Conservation (phyloP, 2,329 filamentous ascomycete species). For the Penicillium sp. region DNA sequence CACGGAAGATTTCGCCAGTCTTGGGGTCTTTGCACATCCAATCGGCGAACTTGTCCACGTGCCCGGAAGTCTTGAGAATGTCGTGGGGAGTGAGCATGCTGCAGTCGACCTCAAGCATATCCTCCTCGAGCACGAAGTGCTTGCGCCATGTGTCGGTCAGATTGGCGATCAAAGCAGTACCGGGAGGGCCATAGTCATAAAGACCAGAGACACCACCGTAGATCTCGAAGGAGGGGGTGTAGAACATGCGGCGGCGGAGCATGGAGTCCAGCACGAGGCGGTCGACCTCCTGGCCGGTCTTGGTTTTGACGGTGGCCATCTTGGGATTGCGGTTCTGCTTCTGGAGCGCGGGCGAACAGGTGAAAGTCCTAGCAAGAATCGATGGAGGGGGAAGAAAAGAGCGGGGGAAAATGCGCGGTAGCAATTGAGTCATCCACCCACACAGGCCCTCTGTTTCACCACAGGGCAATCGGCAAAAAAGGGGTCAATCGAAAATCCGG, state of each 20-base stretch:
- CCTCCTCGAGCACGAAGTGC: constrained; percentile 88
- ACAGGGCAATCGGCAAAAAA: constrained; percentile 16
- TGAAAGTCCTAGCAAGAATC: constrained; percentile 40
- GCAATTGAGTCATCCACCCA: constrained; percentile 42
- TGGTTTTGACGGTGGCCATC: constrained; percentile 68
- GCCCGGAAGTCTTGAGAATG: constrained; percentile 90
- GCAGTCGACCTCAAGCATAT: constrained; percentile 94
- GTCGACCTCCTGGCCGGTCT: constrained; percentile 88
- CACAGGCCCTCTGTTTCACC: constrained; percentile 24
- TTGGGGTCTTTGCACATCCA: constrained; percentile 99
- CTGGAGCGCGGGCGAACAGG: constrained; percentile 36
- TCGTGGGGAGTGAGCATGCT: constrained; percentile 90
- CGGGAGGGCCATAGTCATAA: constrained; percentile 90
- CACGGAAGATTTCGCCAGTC: constrained; percentile 92
- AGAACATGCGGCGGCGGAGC: constrained; percentile 85
- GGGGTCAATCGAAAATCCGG: neutral
- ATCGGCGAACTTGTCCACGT: constrained; percentile 97
- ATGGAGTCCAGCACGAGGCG: constrained; percentile 77
- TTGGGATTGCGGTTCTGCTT: constrained; percentile 36
- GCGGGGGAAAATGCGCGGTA: constrained; percentile 32
- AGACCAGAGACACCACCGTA: constrained; percentile 86
- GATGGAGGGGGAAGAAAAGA: constrained; percentile 36
- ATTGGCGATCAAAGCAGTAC: constrained; percentile 81
- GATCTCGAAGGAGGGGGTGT: constrained; percentile 93
- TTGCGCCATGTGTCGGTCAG: constrained; percentile 88